Evolutionary conservation across 2,329 filamentous ascomycete species (phyloP).

Genomic region (Talaromyces sp.): DNA sequence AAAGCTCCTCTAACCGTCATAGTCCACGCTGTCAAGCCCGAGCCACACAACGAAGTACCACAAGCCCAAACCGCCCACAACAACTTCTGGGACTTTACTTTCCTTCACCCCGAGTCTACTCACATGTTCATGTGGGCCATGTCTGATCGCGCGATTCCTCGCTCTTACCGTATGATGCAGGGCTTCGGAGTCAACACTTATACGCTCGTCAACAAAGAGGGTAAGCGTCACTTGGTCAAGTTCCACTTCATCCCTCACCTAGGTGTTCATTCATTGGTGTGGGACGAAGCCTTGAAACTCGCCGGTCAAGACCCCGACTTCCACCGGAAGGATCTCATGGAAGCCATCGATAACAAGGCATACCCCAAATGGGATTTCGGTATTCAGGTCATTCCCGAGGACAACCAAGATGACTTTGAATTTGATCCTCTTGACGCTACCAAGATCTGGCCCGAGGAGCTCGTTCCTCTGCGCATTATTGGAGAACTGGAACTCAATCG

Average conservation of each 20-base stretch:
- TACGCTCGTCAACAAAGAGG: constrained; percentile 65
- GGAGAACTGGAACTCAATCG: constrained; percentile 77
- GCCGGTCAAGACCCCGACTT: constrained; percentile 75
- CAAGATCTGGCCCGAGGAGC: constrained; percentile 80
- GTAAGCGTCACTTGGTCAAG: constrained; percentile 71
- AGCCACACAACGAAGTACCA: constrained; percentile 68
- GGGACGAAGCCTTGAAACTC: constrained; percentile 73
- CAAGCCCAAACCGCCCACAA: constrained; percentile 70
- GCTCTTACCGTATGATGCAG: constrained; percentile 81
- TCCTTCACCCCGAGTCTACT: constrained; percentile 66
- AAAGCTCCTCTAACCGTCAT: constrained; percentile 5
- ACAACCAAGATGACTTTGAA: constrained; percentile 72
- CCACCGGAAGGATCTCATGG: constrained; percentile 72
- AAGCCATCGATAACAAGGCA: constrained; percentile 69
- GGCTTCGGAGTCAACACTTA: constrained; percentile 82
- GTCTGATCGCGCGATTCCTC: constrained; percentile 70
- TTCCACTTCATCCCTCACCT: constrained; percentile 74
- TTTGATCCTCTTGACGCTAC: constrained; percentile 84
- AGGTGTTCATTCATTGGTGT: constrained; percentile 73
- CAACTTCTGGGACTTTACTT: constrained; percentile 75
- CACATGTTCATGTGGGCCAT: constrained; percentile 81
- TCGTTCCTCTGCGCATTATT: constrained; percentile 72
- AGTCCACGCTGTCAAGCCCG: constrained; percentile 62
- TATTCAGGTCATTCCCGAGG: constrained; percentile 73
- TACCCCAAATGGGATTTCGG: constrained; percentile 80